phyloP scores from a whole-genome alignment of 2,329 filamentous ascomycete genomes.

The Fusarium xylarioides region DNA sequence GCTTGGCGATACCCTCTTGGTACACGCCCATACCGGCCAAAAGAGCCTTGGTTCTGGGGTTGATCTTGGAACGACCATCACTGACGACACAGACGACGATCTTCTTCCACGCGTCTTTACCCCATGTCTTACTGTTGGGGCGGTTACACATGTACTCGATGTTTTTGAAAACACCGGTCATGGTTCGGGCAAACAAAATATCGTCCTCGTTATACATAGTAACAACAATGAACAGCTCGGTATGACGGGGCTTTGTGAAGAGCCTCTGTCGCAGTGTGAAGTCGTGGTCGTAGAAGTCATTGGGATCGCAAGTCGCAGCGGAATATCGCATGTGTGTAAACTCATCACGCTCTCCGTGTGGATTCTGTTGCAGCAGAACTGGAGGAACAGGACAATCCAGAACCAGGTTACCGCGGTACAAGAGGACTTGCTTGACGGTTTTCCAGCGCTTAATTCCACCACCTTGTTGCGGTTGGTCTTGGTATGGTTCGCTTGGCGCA shows the following conservation, averaged over 20 bases:
- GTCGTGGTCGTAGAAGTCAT: constrained; percentile 85
- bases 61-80: constrained; percentile 97
- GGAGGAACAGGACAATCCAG: constrained; percentile 96
- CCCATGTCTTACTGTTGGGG: constrained; percentile 95
- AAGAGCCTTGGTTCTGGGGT: constrained; percentile 86
- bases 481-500: constrained; percentile 53
- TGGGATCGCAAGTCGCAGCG: constrained; percentile 92
- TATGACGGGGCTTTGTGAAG: constrained; percentile 91
- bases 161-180: constrained; percentile 98
- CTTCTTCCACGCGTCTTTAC: constrained; percentile 99
- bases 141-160: constrained; percentile 97
- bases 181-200: constrained; percentile 90
- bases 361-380: constrained; percentile 83
- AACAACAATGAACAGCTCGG: constrained; percentile 93
- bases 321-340: constrained; percentile 93
- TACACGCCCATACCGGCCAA: constrained; percentile 95
- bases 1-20: constrained; percentile 97
- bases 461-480: constrained; percentile 56
- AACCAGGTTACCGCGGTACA: constrained; percentile 96
- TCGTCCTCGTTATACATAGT: constrained; percentile 99
- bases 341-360: constrained; percentile 91
- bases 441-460: constrained; percentile 84
- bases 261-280: constrained; percentile 92
- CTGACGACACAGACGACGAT: constrained; percentile 98
- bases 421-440: constrained; percentile 97